Base-by-base conservation (phyloP, 2,329 filamentous ascomycete genomes). In the Iodosphaeria phyllophila region DNA sequence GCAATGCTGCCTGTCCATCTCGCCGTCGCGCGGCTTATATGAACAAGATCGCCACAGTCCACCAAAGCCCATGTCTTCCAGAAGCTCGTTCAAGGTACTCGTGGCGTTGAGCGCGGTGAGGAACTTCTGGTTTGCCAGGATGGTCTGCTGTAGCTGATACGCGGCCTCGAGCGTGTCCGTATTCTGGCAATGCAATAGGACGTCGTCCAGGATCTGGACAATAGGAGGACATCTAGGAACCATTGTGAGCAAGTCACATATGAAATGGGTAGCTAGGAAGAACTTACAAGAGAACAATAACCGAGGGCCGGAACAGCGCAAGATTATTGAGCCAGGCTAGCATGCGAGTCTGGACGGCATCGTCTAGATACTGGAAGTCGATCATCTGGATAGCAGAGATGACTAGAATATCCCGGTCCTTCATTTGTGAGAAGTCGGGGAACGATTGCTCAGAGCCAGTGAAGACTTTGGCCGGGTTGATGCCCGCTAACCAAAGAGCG, bases 351-450 rank as follows among this genome's bases (percentile, higher is more conserved):
- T 76, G 71, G 11, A 70, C 56, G 2, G 53, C 51, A 28, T 75
- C 69, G 29, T 76, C 71, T 6, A 74, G 48, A 29, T 63, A 64
- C 28, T 64, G 60, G 37, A 77, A 76, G 39, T 77, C 72, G 7
- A 76, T 61, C 20, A 76, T 51, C 37, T 65, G 60, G 28, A 76
- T 68, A 1, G 65, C 66, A 3, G 65, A 64, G 31, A 65, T 68
- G 5, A 76, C 52, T 10, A 77, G 45, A 8, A 76, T 41, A 30
- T 74, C 66, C 33, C 65, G 62, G 32, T 76, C 69, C 26, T 58
- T 60, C 36, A 72, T 54, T 5, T 40, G 31, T 5, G 47, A 41
- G 6, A 64, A 37, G 31, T 60, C 51, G 19, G 56, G 50, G 22
- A 58, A 39, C 20, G 48, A 42, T 11, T 57, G 48, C 22, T 51